Conservation (phyloP, 2,329 filamentous ascomycete species). For the Colletotrichum tofieldiae region DNA sequence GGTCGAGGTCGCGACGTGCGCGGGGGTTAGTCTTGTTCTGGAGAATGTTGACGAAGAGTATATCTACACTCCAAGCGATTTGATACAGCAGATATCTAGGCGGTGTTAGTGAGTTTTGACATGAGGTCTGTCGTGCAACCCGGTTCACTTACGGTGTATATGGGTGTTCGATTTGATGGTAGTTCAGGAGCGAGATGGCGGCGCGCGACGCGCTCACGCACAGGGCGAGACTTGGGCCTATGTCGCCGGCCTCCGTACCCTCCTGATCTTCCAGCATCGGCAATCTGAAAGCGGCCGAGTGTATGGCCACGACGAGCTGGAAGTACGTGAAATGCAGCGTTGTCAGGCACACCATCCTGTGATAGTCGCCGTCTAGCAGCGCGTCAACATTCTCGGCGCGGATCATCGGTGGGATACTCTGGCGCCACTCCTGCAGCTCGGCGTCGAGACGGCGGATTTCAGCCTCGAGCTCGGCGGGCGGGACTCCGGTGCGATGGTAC, state of each 20-base stretch:
- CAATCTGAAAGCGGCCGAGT: constrained; percentile 33
- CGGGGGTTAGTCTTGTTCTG: constrained; percentile 33
- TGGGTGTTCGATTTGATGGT: constrained; percentile 32
- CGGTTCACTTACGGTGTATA: constrained; percentile 24
- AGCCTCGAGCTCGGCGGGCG: constrained; percentile 33
- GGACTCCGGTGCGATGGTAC: constrained; percentile 20
- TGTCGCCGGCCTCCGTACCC: constrained; percentile 19
- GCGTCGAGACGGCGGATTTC: constrained; percentile 34
- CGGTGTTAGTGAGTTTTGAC: not conserved
- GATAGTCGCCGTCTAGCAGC: constrained; percentile 33
- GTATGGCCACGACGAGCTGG: constrained; percentile 37
- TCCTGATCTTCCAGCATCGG: constrained; percentile 30
- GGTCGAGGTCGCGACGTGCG: constrained; percentile 35
- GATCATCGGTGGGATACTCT: constrained; percentile 39
- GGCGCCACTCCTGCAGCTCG: constrained; percentile 37
- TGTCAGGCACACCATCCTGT: constrained; percentile 27
- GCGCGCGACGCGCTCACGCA: constrained; percentile 35
- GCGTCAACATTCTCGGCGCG: constrained; percentile 34
- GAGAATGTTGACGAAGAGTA: constrained; percentile 37
- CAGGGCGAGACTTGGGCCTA: constrained; percentile 21
- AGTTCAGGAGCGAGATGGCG: constrained; percentile 37
- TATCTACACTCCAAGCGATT: constrained; percentile 37
- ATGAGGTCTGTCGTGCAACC: not conserved
- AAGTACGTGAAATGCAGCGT: constrained; percentile 40
- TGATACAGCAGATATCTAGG: constrained; percentile 33